Conservation (phyloP, 345 rosid genomes). For the Aquilaria sinensis region DNA sequence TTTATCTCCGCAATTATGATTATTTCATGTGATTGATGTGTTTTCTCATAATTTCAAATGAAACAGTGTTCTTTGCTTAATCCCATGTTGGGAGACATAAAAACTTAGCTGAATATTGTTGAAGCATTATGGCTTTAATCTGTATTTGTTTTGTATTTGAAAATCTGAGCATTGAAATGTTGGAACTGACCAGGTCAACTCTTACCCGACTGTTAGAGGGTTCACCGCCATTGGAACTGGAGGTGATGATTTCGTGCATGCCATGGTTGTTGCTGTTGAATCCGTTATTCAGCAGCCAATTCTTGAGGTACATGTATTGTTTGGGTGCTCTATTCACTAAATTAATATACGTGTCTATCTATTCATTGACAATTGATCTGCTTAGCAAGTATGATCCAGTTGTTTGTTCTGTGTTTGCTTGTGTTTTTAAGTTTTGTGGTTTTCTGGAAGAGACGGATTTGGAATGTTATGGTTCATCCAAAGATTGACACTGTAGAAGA, state of each 20-base stretch:
- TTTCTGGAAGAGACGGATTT: no score
- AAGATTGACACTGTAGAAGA: no score
- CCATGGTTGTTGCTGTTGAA: slow-evolving; percentile 96
- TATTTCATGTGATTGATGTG: no score
- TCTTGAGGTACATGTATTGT: slow-evolving; percentile 54
- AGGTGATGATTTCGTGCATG: slow-evolving; percentile 94
- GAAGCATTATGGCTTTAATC: neutral
- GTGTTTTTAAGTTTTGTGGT: no score
- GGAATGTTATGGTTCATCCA: no score
- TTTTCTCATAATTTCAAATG: no score
- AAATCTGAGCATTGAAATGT: neutral
- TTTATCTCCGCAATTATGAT: neutral
- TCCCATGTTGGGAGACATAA: neutral
- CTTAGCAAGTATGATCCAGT: no score
- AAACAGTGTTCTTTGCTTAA: neutral
- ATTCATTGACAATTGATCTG: no score
- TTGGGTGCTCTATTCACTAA: neutral
- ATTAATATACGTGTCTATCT: no score
- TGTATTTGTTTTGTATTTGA: neutral
- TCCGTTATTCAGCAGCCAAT: slow-evolving; percentile 82
- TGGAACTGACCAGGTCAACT: slow-evolving; percentile 59
- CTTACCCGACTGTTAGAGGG: slow-evolving; percentile 92
- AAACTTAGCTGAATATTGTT: neutral
- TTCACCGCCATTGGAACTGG: slow-evolving; percentile 97
- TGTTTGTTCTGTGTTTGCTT: no score